Evolutionary conservation across 1,284 basidiomycete genomes (phyloP).

Genomic region (Trichosporon sp.): DNA sequence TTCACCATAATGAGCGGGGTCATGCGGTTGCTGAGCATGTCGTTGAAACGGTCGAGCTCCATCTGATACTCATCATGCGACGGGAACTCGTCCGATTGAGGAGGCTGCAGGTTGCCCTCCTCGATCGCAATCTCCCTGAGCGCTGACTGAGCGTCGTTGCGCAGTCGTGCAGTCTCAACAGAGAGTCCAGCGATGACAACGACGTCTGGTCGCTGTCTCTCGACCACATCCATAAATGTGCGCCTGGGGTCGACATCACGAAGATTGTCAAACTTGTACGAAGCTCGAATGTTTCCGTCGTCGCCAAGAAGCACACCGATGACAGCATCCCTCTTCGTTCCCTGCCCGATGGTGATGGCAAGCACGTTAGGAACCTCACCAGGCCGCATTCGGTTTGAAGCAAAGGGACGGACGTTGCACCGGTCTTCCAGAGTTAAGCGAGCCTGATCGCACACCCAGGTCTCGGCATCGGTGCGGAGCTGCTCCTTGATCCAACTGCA

Average conservation of each 20-base stretch:
- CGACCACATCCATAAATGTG: conserved; percentile 74
- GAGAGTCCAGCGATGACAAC: conserved; percentile 85
- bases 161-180: conserved; percentile 58
- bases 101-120: conserved; percentile 28
- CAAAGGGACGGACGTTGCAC: conserved; percentile 61
- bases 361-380: conserved; percentile 79
- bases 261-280: conserved; percentile 82
- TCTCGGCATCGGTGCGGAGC: conserved; percentile 84
- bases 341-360: conserved; percentile 89
- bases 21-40: conserved; percentile 23
- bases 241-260: conserved; percentile 56
- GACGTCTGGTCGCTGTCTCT: conserved; percentile 76
- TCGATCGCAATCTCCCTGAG: conserved; percentile 40
- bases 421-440: conserved; percentile 33
- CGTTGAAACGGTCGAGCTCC: conserved; percentile 31
- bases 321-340: conserved; percentile 87
- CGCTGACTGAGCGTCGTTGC: conserved; percentile 55
- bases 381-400: conserved; percentile 57
- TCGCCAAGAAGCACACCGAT: conserved; percentile 80
- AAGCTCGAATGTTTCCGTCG: conserved; percentile 79
- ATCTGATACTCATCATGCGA: conserved; percentile 35
- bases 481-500: conserved; percentile 84
- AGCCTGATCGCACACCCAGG: conserved; percentile 57
- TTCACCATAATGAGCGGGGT: conserved; percentile 76
- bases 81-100: conserved; percentile 30